Conservation (phyloP, 2,329 filamentous ascomycete genomes). For the Aureobasidium mangrovei region DNA sequence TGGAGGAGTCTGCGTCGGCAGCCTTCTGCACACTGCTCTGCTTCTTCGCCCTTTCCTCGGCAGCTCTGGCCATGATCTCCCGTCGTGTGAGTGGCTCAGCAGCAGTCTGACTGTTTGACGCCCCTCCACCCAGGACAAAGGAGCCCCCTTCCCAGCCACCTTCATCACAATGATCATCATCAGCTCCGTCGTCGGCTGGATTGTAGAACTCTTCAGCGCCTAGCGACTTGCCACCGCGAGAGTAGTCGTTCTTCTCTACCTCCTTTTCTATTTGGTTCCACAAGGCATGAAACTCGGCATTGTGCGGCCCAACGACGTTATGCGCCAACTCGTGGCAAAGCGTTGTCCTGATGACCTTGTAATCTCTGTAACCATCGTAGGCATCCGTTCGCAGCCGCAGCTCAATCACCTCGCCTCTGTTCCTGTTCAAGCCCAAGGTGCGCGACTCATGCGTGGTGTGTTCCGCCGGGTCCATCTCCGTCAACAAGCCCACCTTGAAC, state of each 20-base stretch:
- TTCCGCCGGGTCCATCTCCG: constrained; percentile 86
- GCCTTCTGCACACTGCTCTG: constrained; percentile 33
- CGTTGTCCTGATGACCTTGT: constrained; percentile 82
- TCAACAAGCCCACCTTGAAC: constrained; percentile 77
- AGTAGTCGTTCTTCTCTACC: constrained; percentile 74
- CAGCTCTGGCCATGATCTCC: constrained; percentile 66
- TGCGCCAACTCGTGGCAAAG: constrained; percentile 93
- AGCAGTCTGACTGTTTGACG: constrained; percentile 19
- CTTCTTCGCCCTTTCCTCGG: constrained; percentile 56
- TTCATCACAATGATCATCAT: constrained; percentile 54
- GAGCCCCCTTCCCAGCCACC: constrained; percentile 73
- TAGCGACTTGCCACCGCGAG: constrained; percentile 56
- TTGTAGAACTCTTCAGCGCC: constrained; percentile 51
- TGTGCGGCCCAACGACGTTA: constrained; percentile 78
- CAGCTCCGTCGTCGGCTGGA: constrained; percentile 31
- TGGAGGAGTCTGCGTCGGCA: background rate
- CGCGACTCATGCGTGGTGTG: constrained; percentile 77
- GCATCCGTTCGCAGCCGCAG: constrained; percentile 84
- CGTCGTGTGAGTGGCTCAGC: constrained; percentile 53
- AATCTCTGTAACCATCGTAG: constrained; percentile 88
- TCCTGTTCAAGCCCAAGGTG: constrained; percentile 79
- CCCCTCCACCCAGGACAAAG: constrained; percentile 48
- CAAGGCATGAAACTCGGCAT: constrained; percentile 80
- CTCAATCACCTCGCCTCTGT: constrained; percentile 83
- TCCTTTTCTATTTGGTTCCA: constrained; percentile 81